Conservation (phyloP, 2,329 filamentous ascomycete genomes). For the Microcera coccophila region DNA sequence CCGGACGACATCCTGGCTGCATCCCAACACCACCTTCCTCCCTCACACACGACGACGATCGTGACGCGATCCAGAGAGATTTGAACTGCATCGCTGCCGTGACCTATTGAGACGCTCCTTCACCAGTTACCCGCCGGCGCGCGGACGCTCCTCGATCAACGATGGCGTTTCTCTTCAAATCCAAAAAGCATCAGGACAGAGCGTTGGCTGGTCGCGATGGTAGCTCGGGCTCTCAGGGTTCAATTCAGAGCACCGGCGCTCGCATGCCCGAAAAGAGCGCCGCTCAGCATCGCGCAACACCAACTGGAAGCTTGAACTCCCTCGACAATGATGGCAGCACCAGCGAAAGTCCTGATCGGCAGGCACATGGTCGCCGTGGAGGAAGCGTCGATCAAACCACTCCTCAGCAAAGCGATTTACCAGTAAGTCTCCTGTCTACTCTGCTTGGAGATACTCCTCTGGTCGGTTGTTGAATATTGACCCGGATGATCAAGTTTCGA, state of each 20-base stretch:
- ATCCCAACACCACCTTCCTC: constrained; percentile 13
- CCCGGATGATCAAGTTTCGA: no score
- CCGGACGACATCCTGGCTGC: constrained; percentile 9
- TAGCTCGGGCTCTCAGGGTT: constrained; percentile 42
- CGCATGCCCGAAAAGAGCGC: constrained; percentile 50
- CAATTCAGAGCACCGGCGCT: constrained; percentile 46
- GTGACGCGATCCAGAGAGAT: constrained; percentile 6
- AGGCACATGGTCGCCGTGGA: constrained; percentile 52
- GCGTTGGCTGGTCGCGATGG: constrained; percentile 54
- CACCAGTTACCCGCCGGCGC: constrained; percentile 30
- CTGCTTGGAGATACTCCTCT: neutral
- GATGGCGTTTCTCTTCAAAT: constrained; percentile 83
- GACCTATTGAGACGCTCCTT: constrained; percentile 16
- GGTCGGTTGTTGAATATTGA: no score
- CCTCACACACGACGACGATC: constrained; percentile 20
- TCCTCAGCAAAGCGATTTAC: constrained; percentile 33
- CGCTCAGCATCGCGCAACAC: constrained; percentile 58
- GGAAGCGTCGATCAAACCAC: constrained; percentile 46
- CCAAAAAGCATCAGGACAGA: constrained; percentile 70
- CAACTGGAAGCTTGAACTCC: constrained; percentile 74
- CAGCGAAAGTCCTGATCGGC: constrained; percentile 61
- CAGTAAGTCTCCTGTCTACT: constrained; percentile 37
- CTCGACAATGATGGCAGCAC: constrained; percentile 56
- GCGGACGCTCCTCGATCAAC: constrained; percentile 39
- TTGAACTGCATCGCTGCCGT: constrained; percentile 7